A percentile compares a stretch with the other conserved stretches of the same genome.
phyloP scores from a whole-genome alignment of 306 rosid genomes.

The Psophocarpus tetragonolobus region DNA sequence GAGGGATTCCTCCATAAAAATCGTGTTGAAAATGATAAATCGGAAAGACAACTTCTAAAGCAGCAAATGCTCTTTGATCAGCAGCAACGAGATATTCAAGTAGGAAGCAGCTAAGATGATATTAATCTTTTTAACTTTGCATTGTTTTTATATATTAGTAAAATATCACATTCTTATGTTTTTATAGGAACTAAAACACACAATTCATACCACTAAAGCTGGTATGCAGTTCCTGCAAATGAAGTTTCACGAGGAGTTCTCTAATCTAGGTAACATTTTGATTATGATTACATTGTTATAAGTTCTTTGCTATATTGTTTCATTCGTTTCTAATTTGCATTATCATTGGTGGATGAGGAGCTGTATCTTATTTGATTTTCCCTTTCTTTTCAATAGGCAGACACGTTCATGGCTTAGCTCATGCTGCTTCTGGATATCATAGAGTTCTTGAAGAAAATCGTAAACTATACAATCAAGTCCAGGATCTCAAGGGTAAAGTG shows the following conservation, averaged over 20 bases:
- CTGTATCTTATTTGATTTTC: slow-evolving; percentile 24
- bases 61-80: slow-evolving; percentile 71
- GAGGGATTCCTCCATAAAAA: slow-evolving; percentile 44
- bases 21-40: slow-evolving; percentile 55
- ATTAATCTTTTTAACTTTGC: not conserved
- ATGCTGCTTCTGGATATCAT: slow-evolving; percentile 94
- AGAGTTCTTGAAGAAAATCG: slow-evolving; percentile 94
- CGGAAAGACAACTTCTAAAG: slow-evolving; percentile 52
- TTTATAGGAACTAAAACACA: slow-evolving; percentile 72
- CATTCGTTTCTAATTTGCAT: not conserved
- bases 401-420: slow-evolving; percentile 80
- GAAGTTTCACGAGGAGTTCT: slow-evolving; percentile 87
- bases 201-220: slow-evolving; percentile 69
- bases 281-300: not conserved
- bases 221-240: slow-evolving; percentile 86
- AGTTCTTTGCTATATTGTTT: not conserved
- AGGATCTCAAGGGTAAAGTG: slow-evolving; percentile 88
- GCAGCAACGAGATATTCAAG: slow-evolving; percentile 79
- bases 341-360: not conserved
- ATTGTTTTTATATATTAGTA: not conserved
- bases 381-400: slow-evolving; percentile 50
- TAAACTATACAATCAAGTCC: slow-evolving; percentile 89
- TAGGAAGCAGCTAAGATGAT: slow-evolving; percentile 38
- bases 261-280: slow-evolving; percentile 63
- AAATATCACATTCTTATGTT: slow-evolving; percentile 19